Evolutionary conservation across 805 yeast species (phyloP).

Genomic region (Phaffomyces opuntiae): DNA sequence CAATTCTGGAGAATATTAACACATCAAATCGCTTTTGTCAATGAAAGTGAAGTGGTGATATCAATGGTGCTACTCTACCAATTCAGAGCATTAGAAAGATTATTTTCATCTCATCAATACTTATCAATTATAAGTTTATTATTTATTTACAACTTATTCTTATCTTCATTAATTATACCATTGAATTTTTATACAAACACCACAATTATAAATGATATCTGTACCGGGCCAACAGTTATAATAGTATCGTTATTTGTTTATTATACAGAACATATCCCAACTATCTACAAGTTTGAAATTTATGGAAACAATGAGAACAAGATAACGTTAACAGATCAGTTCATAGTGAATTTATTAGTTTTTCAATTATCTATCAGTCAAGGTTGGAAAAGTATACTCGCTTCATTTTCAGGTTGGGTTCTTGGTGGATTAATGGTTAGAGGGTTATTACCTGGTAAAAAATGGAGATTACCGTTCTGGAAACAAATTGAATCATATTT

Average conservation of each 20-base stretch:
- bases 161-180: constrained; percentile 6
- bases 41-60: constrained; percentile 30
- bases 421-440: constrained; percentile 28
- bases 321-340: constrained; percentile 26
- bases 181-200: constrained; percentile 17
- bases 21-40: constrained; percentile 18
- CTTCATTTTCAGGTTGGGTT: constrained; percentile 29
- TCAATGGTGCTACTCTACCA: constrained; percentile 30
- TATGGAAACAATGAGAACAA: constrained; percentile 12
- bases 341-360: constrained; percentile 26
- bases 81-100: constrained; percentile 31
- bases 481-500: constrained; percentile 3
- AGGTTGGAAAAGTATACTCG: constrained; percentile 22
- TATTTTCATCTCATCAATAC: constrained; percentile 30
- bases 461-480: constrained; percentile 31
- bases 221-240: constrained; percentile 28
- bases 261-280: constrained; percentile 32
- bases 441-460: constrained; percentile 31
- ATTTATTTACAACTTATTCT: constrained; percentile 12
- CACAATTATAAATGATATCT: constrained; percentile 10
- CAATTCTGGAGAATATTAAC: constrained; percentile 24
- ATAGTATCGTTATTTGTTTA: constrained; percentile 29
- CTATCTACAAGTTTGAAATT: constrained; percentile 30
- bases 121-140: constrained; percentile 17
- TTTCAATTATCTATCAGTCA: constrained; percentile 28